A percentile compares a stretch with the other conserved stretches of the same genome.
These are phyloP conservation scores for Albatrellus ellisii DNA, from an alignment of 768 basidiomycete species.

Conservation along the genomic window DNA sequence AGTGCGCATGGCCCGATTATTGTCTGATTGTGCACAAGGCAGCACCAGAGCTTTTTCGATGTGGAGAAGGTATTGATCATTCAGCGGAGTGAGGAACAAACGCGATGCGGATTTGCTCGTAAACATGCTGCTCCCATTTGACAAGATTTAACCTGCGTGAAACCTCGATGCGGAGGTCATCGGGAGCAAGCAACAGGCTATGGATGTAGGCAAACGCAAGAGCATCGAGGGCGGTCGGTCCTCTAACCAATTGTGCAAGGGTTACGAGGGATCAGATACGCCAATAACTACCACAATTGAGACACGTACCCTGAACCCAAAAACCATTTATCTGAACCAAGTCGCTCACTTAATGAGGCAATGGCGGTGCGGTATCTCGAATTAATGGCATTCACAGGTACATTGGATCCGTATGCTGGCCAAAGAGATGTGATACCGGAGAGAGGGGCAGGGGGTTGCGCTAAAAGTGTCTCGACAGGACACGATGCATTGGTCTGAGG, in stretches of 20 bases:
- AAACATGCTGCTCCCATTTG: conserved; percentile 65
- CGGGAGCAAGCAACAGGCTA: conserved; percentile 36
- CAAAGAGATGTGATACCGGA: conserved; percentile 55
- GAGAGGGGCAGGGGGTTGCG: conserved; percentile 55
- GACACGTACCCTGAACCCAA: conserved; percentile 51
- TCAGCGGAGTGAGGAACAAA: conserved; percentile 16
- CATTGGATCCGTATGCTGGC: conserved; percentile 44
- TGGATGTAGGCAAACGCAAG: conserved; percentile 76
- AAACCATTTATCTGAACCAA: conserved; percentile 74
- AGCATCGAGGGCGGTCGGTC: conserved; percentile 71
- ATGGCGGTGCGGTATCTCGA: conserved; percentile 61
- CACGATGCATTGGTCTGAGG: conserved; percentile 21
- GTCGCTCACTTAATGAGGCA: conserved; percentile 55
- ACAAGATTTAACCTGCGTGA: conserved; percentile 64
- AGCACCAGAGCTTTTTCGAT: too few species aligned
- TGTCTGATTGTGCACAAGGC: too few species aligned
- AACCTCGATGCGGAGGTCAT: conserved; percentile 45
- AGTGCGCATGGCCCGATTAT: too few species aligned
- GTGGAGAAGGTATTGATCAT: too few species aligned
- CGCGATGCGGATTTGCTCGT: conserved; percentile 38
- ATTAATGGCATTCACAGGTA: conserved; percentile 37
- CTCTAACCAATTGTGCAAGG: too few species aligned
- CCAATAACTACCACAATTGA: neutral
- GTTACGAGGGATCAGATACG: neutral
- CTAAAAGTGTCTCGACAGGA: conserved; percentile 35